Evolutionary conservation across 768 basidiomycete genomes (phyloP).

Genomic region (Fomitopsis serialis): DNA sequence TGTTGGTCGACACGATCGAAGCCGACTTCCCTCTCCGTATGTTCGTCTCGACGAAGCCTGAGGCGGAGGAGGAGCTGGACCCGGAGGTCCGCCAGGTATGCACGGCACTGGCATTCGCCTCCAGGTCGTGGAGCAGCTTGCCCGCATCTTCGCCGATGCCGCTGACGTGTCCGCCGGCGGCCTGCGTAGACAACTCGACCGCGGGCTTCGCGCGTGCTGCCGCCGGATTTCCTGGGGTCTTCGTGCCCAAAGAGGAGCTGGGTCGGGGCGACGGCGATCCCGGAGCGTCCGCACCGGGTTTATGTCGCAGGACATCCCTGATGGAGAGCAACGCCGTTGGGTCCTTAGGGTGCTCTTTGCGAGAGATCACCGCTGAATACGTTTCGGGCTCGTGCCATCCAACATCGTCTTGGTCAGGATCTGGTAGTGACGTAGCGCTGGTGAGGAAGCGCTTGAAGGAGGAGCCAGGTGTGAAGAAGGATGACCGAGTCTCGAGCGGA

Average conservation of each 20-base stretch:
- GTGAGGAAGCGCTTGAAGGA: slow-evolving; percentile 47
- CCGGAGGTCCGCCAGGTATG: slow-evolving; percentile 3
- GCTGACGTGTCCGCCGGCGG: slow-evolving; percentile 45
- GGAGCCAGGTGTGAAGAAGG: slow-evolving; percentile 43
- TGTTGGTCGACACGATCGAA: slow-evolving; percentile 36
- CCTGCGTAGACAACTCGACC: slow-evolving; percentile 45
- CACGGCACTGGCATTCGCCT: slow-evolving; percentile 22
- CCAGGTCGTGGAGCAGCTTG: slow-evolving; percentile 42
- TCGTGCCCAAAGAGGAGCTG: slow-evolving; percentile 14
- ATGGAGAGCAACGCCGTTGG: slow-evolving; percentile 47
- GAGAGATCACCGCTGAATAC: slow-evolving; percentile 52
- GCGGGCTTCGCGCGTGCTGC: slow-evolving; percentile 55
- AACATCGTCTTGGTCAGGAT: slow-evolving; percentile 55
- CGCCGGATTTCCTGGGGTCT: slow-evolving; percentile 18
- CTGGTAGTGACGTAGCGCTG: slow-evolving; percentile 33
- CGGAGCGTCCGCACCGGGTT: slow-evolving; percentile 32
- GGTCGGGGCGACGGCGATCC: slow-evolving; percentile 18
- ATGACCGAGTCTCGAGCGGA: slow-evolving; percentile 29
- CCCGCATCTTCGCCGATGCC: slow-evolving; percentile 33
- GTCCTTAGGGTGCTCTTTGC: slow-evolving; percentile 63
- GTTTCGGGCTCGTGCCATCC: slow-evolving; percentile 59
- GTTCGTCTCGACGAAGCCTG: slow-evolving; percentile 30
- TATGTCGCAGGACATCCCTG: slow-evolving; percentile 57
- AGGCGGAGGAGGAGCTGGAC: slow-evolving; percentile 13
- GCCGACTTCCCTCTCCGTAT: slow-evolving; percentile 34